Evolutionary conservation across 2,329 filamentous ascomycete species (phyloP).

Genomic region (Cladosporium sp.): DNA sequence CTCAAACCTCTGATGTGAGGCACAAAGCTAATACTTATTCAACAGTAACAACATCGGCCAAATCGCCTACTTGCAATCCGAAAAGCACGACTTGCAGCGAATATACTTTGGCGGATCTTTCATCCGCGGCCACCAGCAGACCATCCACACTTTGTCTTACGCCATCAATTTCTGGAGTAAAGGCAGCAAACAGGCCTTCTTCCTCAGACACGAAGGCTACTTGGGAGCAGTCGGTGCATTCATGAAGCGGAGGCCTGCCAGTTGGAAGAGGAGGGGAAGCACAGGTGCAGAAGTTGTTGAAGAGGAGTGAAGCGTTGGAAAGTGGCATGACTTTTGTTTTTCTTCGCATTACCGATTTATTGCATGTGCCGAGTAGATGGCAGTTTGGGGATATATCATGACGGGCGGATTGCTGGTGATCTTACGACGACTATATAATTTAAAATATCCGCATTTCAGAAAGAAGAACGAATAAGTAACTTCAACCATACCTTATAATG

Average conservation of each 20-base stretch:
- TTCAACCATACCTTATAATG: no score
- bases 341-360: no score
- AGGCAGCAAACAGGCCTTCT: slow-evolving; percentile 90
- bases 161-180: slow-evolving; percentile 98
- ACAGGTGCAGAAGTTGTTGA: slow-evolving; percentile 12
- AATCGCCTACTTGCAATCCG: slow-evolving; percentile 94
- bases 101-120: slow-evolving; percentile 98
- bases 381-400: no score
- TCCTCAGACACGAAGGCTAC: slow-evolving; percentile 92
- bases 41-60: slow-evolving; percentile 93
- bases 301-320: neutral
- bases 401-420: no score
- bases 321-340: no score
- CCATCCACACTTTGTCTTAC: slow-evolving; percentile 95
- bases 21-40: slow-evolving; percentile 24
- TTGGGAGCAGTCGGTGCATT: slow-evolving; percentile 92
- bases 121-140: slow-evolving; percentile 92
- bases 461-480: no score
- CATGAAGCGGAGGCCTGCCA: slow-evolving; percentile 79
- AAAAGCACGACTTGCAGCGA: slow-evolving; percentile 83
- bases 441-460: no score
- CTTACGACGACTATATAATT: no score
- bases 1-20: no score
- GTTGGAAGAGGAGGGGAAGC: slow-evolving; percentile 71
- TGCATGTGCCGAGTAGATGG: no score